Percentiles rank a stretch among this genome's conserved stretches.
Conservation (phyloP, 1,139 yeast genomes). For the Pichia sp. region DNA sequence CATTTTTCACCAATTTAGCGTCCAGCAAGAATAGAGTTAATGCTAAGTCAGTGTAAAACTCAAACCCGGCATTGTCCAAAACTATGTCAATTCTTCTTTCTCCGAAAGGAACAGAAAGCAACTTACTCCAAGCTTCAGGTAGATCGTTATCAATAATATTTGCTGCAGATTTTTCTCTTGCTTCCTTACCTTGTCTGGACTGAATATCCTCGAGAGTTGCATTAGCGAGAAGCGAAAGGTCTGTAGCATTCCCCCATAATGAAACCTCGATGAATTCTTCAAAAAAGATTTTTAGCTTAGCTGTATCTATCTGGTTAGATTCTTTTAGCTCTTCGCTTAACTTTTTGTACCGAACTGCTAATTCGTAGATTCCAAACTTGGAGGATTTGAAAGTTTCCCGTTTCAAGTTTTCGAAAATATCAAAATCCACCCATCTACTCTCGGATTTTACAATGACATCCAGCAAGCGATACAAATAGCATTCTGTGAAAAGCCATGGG, state of each 20-base stretch:
- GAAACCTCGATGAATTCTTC: constrained; percentile 84
- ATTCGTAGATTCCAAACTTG: constrained; percentile 71
- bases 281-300: constrained; percentile 48
- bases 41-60: constrained; percentile 81
- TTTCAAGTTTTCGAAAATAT: constrained; percentile 69
- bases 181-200: constrained; percentile 86
- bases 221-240: constrained; percentile 80
- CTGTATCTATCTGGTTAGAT: constrained; percentile 14
- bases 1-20: constrained; percentile 53
- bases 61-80: constrained; percentile 93
- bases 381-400: constrained; percentile 73
- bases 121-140: constrained; percentile 57
- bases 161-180: constrained; percentile 76
- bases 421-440: constrained; percentile 55
- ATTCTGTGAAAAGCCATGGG: constrained; percentile 89
- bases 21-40: constrained; percentile 74
- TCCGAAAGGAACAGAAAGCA: constrained; percentile 31
- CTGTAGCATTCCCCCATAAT: constrained; percentile 98
- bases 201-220: constrained; percentile 84
- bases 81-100: constrained; percentile 69
- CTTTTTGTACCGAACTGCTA: constrained; percentile 65
- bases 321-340: constrained; percentile 38
- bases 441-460: constrained; percentile 43
- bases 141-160: constrained; percentile 80
- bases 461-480: constrained; percentile 71